Conservation (phyloP, 1,139 yeast species). For the Sporopachydermia cereana region DNA sequence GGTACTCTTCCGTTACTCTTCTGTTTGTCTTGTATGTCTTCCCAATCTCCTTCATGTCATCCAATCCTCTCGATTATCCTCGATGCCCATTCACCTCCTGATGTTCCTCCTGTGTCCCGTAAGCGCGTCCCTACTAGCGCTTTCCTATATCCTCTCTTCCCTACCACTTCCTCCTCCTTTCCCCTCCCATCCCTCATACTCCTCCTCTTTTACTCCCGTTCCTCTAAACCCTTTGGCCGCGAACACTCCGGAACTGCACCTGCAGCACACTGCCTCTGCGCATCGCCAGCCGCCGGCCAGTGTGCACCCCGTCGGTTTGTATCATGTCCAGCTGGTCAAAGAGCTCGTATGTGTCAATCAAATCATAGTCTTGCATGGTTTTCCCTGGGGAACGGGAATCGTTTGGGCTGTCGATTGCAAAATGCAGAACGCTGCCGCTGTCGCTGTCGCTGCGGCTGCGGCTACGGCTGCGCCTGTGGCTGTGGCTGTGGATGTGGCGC, state of each 20-base stretch:
- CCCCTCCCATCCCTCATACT: background rate
- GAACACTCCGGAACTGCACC: background rate
- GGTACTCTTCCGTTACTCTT: too few species aligned
- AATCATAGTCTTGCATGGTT: slow-evolving; percentile 2
- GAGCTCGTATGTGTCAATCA: background rate
- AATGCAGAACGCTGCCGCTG: slow-evolving; percentile 10
- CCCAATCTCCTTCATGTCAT: too few species aligned
- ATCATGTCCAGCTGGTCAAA: background rate
- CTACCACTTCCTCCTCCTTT: too few species aligned
- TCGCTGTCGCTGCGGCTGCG: slow-evolving; percentile 8
- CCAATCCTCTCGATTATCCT: too few species aligned
- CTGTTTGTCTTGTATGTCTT: too few species aligned
- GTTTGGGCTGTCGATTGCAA: too few species aligned
- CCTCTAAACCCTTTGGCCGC: background rate
- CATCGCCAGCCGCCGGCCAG: background rate
- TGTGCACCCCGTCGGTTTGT: background rate
- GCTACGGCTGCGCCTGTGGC: slow-evolving; percentile 7
- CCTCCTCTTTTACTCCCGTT: background rate
- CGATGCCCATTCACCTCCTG: too few species aligned
- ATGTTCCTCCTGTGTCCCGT: too few species aligned
- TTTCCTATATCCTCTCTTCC: too few species aligned
- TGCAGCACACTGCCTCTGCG: background rate
- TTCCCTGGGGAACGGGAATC: too few species aligned
- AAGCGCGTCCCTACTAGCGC: too few species aligned
- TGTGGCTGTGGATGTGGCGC: slow-evolving; percentile 10